phyloP scores from a whole-genome alignment of 345 rosid genomes.

The Mallotus nudiflorus region DNA sequence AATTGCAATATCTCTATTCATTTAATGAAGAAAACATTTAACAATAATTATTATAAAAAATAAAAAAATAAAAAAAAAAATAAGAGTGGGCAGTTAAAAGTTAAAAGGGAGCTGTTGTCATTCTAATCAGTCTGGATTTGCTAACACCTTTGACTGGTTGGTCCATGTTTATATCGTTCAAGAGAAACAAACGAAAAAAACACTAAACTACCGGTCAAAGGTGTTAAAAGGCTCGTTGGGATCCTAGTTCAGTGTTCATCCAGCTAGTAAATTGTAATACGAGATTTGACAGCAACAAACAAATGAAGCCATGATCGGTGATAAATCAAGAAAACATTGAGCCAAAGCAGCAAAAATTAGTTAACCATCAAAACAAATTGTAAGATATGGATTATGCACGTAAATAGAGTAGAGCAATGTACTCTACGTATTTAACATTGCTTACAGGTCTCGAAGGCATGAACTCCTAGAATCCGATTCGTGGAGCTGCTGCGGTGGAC shows the following conservation, averaged over 20 bases:
- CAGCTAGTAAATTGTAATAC: too few species aligned
- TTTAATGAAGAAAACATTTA: too few species aligned
- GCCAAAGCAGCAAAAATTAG: too few species aligned
- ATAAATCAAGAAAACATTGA: conserved; percentile 2
- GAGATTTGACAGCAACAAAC: not conserved
- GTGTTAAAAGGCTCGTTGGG: not conserved
- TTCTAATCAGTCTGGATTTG: too few species aligned
- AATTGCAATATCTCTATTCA: too few species aligned
- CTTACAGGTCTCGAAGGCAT: conserved; percentile 56
- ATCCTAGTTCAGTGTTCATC: not conserved
- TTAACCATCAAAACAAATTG: too few species aligned
- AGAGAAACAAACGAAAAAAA: not conserved
- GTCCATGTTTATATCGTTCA: conserved; percentile 1
- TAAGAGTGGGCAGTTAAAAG: too few species aligned
- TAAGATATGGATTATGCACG: not conserved
- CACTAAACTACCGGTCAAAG: conserved; percentile 35
- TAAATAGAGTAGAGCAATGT: not conserved
- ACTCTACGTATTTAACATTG: too few species aligned
- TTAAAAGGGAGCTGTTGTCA: too few species aligned
- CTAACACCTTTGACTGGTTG: conserved; percentile 33
- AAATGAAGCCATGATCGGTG: too few species aligned
- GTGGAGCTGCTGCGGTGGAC: conserved; percentile 4
- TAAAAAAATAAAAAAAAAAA: not conserved
- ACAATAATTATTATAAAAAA: too few species aligned
- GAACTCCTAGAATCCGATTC: conserved; percentile 18